Evolutionary conservation across 2,329 filamentous ascomycete species (phyloP).

Genomic region (Cladosporium cucumerinum): DNA sequence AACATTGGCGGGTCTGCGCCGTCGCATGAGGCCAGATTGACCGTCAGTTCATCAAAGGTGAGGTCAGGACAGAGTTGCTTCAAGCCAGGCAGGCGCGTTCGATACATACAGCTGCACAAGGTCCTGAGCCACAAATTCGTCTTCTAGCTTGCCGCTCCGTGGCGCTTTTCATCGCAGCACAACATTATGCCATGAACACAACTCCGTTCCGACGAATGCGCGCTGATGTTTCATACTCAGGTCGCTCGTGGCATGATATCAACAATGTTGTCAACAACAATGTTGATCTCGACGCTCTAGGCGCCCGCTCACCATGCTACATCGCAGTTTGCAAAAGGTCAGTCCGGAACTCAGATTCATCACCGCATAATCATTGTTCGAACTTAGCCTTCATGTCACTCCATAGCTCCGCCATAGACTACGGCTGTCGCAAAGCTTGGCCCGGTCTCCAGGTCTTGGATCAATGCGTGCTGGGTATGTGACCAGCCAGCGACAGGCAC

Average conservation of each 20-base stretch:
- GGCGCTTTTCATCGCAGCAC: neutral
- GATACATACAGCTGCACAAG: neutral
- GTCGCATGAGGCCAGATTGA: neutral
- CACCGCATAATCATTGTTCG: neutral
- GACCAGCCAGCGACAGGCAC: neutral
- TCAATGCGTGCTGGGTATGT: neutral
- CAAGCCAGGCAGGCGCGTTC: neutral
- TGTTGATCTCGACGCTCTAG: neutral
- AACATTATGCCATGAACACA: neutral
- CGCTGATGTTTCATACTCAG: neutral
- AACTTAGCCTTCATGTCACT: neutral
- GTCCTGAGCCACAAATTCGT: neutral
- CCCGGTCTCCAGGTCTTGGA: neutral
- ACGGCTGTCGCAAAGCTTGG: neutral
- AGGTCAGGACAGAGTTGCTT: constrained; percentile 10
- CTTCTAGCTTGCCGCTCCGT: neutral
- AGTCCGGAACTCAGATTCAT: neutral
- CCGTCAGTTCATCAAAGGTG: neutral
- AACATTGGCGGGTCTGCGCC: neutral
- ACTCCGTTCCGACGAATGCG: neutral
- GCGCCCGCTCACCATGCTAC: neutral
- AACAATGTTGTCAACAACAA: too few relatives aligned
- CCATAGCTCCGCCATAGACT: neutral
- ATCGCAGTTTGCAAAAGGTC: neutral
- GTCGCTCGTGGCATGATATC: neutral